Conservation (phyloP, 306 rosid genomes). For the Quillaja saponaria region DNA sequence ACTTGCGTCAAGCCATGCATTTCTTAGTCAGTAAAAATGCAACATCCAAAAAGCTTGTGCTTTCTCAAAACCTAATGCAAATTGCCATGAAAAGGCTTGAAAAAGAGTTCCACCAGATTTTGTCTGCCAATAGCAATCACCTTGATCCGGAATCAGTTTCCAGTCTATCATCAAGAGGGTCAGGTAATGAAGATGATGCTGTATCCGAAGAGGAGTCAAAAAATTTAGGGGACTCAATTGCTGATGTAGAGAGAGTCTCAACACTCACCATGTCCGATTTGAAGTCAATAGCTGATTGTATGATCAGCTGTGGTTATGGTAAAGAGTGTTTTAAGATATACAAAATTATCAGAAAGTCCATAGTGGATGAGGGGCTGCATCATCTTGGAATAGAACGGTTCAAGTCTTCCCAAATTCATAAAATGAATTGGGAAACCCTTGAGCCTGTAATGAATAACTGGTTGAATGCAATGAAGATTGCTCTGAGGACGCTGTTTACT, state of each 20-base stretch:
- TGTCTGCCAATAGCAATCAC: conserved; percentile 34
- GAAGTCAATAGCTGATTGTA: conserved; percentile 57
- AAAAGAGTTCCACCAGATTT: conserved; percentile 43
- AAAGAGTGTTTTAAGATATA: conserved; percentile 49
- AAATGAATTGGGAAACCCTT: conserved; percentile 37
- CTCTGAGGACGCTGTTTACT: conserved; percentile 41
- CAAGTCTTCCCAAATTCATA: conserved; percentile 41
- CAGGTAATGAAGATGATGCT: conserved; percentile 12
- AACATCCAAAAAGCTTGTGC: conserved; percentile 35
- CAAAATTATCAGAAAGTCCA: conserved; percentile 41
- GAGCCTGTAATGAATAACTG: conserved; percentile 35
- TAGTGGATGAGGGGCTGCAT: conserved; percentile 46
- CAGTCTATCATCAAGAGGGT: conserved; percentile 23
- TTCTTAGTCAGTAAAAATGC: conserved; percentile 26
- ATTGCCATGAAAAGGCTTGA: conserved; percentile 52
- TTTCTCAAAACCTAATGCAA: conserved; percentile 55
- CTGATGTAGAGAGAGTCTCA: conserved; percentile 33
- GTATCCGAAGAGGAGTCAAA: conserved; percentile 27
- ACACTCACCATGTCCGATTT: conserved; percentile 39
- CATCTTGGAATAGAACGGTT: conserved; percentile 41
- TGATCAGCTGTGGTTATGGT: conserved; percentile 57
- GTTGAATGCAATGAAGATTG: conserved; percentile 36
- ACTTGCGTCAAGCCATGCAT: conserved; percentile 42
- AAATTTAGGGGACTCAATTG: conserved; percentile 19
- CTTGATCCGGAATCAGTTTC: conserved; percentile 53